phyloP scores from a whole-genome alignment of 495 filamentous ascomycete species.

The Lasiosphaeria ovina region DNA sequence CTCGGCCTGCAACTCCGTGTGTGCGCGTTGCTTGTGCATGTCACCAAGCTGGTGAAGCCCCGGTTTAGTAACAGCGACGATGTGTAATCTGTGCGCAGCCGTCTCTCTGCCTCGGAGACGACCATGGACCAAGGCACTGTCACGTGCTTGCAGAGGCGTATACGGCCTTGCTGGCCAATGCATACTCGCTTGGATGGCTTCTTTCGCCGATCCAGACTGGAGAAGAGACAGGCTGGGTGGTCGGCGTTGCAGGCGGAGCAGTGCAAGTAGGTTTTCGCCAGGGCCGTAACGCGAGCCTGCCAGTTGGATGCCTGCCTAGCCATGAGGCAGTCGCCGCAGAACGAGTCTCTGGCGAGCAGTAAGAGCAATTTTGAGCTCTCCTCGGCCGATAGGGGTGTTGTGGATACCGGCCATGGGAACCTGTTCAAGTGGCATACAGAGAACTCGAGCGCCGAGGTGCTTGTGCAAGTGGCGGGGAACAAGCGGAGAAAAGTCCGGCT shows the following conservation, averaged over 20 bases:
- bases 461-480: background rate
- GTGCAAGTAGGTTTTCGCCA: background rate
- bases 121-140: background rate
- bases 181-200: background rate
- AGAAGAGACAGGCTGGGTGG: background rate
- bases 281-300: background rate
- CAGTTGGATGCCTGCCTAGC: background rate
- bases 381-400: background rate
- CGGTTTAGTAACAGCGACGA: background rate
- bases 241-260: background rate
- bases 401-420: background rate
- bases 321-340: background rate
- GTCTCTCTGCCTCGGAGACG: background rate
- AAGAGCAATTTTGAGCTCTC: background rate
- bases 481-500: background rate
- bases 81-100: background rate
- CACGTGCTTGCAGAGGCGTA: background rate
- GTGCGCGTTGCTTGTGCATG: background rate
- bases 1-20: background rate
- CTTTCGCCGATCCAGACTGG: background rate
- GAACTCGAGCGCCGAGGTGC: background rate
- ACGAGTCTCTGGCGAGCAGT: background rate
- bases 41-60: background rate
- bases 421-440: background rate
- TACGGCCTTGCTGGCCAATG: background rate